These are phyloP conservation scores for Clavispora santaluciae DNA, from an alignment of 805 yeast species.

Conservation along the genomic window DNA sequence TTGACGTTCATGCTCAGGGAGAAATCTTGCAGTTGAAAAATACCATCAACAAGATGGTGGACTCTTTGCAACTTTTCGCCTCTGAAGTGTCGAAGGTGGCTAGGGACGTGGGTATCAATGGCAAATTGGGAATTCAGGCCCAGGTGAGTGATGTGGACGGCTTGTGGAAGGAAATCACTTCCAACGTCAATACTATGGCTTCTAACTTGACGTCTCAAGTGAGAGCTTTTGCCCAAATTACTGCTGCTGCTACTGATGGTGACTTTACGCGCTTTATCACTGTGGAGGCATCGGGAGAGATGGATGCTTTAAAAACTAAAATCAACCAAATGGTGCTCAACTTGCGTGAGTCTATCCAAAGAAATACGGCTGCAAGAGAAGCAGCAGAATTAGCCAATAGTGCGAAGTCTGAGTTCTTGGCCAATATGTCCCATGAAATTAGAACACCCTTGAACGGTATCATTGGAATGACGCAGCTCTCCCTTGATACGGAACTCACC, in stretches of 20 bases:
- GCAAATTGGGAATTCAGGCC: slow-evolving; percentile 88
- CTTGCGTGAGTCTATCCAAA: slow-evolving; percentile 81
- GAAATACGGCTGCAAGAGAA: slow-evolving; percentile 90
- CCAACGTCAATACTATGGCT: slow-evolving; percentile 91
- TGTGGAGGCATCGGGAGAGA: slow-evolving; percentile 89
- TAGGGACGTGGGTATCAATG: slow-evolving; percentile 88
- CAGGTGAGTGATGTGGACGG: slow-evolving; percentile 90
- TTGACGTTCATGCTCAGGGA: slow-evolving; percentile 86
- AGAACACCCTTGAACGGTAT: slow-evolving; percentile 93
- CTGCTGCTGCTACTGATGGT: slow-evolving; percentile 93
- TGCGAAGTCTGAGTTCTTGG: slow-evolving; percentile 85
- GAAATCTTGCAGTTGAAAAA: slow-evolving; percentile 80
- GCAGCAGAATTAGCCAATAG: slow-evolving; percentile 89
- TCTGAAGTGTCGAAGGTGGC: slow-evolving; percentile 88
- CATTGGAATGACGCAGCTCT: slow-evolving; percentile 87
- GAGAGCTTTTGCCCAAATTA: slow-evolving; percentile 88
- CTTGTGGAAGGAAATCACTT: slow-evolving; percentile 85
- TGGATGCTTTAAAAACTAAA: slow-evolving; percentile 65
- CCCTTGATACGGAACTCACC: slow-evolving; percentile 81
- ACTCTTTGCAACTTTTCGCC: slow-evolving; percentile 80
- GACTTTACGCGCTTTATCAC: slow-evolving; percentile 87
- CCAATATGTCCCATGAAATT: slow-evolving; percentile 80
- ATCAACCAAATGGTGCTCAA: slow-evolving; percentile 63
- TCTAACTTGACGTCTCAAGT: slow-evolving; percentile 90
- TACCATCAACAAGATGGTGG: slow-evolving; percentile 91